Evolutionary conservation across 257 asterid species (phyloP).

Genomic region (Buddleja alternifolia): DNA sequence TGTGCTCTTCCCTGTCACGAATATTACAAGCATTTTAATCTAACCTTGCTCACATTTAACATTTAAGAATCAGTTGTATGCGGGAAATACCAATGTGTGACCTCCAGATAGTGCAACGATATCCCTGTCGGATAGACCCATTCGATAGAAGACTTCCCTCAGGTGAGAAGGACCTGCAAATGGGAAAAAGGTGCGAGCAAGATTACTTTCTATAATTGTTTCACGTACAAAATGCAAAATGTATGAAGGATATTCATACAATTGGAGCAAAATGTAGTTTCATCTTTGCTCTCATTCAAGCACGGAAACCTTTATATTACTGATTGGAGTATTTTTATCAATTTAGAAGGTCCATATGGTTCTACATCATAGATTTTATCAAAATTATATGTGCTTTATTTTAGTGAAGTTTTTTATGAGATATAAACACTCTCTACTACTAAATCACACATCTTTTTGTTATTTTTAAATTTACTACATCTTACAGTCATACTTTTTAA

Average conservation of each 20-base stretch:
- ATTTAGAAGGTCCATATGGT: no score
- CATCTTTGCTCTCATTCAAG: no score
- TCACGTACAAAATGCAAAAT: neutral
- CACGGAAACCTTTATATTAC: no score
- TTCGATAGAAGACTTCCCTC: conserved; percentile 69
- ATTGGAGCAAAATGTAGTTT: neutral
- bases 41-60: neutral
- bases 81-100: conserved; percentile 72
- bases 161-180: conserved; percentile 65
- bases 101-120: conserved; percentile 88
- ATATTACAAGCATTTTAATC: conserved; percentile 1
- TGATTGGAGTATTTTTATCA: no score
- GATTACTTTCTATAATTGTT: neutral
- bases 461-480: no score
- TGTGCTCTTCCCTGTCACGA: conserved; percentile 79
- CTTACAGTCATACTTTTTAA: no score
- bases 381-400: no score
- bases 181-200: neutral
- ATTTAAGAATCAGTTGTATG: conserved; percentile 8
- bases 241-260: neutral
- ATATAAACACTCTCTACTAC: no score
- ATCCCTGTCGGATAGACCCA: conserved; percentile 80
- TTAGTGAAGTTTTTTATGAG: no score
- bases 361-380: no score
- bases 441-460: no score